phyloP scores from a whole-genome alignment of 345 rosid genomes.

The Eucalyptus caleyi region DNA sequence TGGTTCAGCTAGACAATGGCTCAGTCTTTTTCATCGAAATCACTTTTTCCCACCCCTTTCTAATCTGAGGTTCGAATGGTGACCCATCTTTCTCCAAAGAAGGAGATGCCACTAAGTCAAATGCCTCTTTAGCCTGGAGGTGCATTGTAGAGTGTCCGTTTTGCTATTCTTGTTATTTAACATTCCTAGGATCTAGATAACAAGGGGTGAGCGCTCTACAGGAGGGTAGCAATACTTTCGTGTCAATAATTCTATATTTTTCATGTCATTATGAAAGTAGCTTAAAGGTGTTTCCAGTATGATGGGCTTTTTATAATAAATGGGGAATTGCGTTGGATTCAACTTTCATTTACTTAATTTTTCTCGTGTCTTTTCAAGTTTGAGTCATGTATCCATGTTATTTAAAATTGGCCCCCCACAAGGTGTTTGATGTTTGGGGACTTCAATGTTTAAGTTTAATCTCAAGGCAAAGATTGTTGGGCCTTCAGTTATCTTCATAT shows the following conservation, averaged over 20 bases:
- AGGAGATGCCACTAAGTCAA: neutral
- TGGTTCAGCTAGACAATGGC: neutral
- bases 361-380: neutral
- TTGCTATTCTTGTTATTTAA: neutral
- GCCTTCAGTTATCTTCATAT: neutral
- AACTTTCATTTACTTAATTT: neutral
- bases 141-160: neutral
- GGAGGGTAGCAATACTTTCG: neutral
- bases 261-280: neutral
- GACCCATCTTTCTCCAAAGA: neutral
- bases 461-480: neutral
- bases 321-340: neutral
- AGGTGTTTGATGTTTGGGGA: neutral
- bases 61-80: neutral
- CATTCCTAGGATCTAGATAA: neutral
- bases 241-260: neutral
- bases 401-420: neutral
- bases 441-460: neutral
- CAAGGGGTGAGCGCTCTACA: neutral
- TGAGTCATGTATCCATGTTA: neutral
- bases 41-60: neutral
- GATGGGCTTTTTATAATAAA: neutral
- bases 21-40: neutral
- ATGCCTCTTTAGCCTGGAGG: neutral
- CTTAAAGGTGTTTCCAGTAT: neutral